These are phyloP conservation scores for Cystobasidium sp. DNA, from an alignment of 1,284 basidiomycete genomes.

Conservation along the genomic window DNA sequence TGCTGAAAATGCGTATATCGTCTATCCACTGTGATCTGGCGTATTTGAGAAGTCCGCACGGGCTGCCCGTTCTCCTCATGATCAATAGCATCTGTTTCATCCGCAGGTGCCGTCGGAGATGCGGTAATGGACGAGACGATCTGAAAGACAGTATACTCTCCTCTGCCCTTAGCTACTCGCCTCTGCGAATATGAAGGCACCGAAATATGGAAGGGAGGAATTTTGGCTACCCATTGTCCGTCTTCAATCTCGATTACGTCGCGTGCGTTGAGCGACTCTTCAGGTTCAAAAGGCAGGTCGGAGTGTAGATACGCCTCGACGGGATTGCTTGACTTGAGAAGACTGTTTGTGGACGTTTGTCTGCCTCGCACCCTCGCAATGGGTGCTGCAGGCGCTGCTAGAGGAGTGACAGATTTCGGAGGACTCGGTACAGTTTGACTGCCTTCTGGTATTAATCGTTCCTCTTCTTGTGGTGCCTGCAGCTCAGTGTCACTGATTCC, in stretches of 20 bases:
- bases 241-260: constrained; percentile 31
- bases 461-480: too few relatives aligned
- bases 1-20: constrained; percentile 83
- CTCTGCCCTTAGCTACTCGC: not conserved
- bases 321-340: constrained; percentile 11
- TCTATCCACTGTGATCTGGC: constrained; percentile 71
- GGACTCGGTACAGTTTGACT: too few relatives aligned
- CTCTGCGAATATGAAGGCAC: constrained; percentile 19
- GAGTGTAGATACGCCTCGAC: constrained; percentile 32
- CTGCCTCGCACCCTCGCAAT: not conserved
- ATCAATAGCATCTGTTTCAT: not conserved
- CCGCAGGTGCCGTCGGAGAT: not conserved
- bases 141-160: constrained; percentile 37
- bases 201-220: constrained; percentile 18
- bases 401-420: not conserved
- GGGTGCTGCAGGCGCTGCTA: not conserved
- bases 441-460: too few relatives aligned
- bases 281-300: not conserved
- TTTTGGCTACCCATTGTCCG: constrained; percentile 18
- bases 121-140: constrained; percentile 16
- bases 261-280: not conserved
- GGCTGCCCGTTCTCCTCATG: not conserved
- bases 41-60: constrained; percentile 38
- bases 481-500: too few relatives aligned
- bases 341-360: constrained; percentile 1